Base-by-base conservation (phyloP, 768 basidiomycete species). In the Pleurotus ostreatus region DNA sequence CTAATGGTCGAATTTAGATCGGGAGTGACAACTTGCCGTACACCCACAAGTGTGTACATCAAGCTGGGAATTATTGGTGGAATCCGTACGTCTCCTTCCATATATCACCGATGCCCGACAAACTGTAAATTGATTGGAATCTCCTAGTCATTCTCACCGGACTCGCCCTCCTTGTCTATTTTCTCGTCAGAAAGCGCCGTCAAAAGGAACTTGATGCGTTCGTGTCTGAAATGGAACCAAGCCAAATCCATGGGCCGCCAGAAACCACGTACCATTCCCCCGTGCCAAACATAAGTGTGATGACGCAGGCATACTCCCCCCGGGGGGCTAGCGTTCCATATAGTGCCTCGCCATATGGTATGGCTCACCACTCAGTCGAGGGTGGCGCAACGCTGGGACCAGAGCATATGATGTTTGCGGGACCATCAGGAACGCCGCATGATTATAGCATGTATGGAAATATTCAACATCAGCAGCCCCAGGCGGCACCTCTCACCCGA, bases 211-310 rank as follows among this genome's bases (percentile, higher is more conserved):
- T 53, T 2, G 51, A 53, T 53, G 51, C 37, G n/a, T 11, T 53
- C 22, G 39, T 53, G 2, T 53, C 51, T 25, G 51, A 22, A 23
- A 52, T 52, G 51, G 51, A 52, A 41, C 51, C 51, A n/a, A 52
- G 51, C 51, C 51, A 52, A 25, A 52, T 52, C 15, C 51, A 40
- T 16, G 51, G 51, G 16, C 30, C 51, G 38, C 51, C 15, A 20
- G 37, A 34, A 39, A 52, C 37, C 7, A 52, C 51, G 20, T 52
- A 52, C 51, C 37, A 39, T 18, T 38, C 51, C 15, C 51, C 51
- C 40, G 25, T 30, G 13, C 51, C 51, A 12, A 30, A 16, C 38
- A 39, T 52, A 16, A 52, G 40, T 39, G 37, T 40, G 5, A 52
- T 52, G 51, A 20, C 18, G n/a, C 38, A 52, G 40, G 15, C 40